A percentile compares a stretch with the other conserved stretches of the same genome.
Conservation (phyloP, 495 filamentous ascomycete genomes). For the Aspergillus egyptiacus region DNA sequence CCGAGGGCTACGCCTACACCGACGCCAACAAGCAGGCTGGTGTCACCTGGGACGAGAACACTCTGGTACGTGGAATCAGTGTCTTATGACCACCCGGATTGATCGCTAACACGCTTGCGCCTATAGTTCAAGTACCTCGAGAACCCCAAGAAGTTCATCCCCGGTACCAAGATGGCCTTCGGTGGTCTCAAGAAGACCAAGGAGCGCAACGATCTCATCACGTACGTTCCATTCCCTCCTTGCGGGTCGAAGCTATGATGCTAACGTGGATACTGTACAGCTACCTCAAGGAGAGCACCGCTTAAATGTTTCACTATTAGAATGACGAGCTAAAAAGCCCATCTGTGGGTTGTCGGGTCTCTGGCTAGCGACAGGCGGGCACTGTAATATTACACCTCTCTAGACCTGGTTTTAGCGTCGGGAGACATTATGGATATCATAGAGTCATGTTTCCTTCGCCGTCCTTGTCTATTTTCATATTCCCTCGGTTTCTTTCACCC, state of each 20-base stretch:
- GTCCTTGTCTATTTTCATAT: conserved; percentile 18
- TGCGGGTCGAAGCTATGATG: neutral
- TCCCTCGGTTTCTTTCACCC: conserved; percentile 13
- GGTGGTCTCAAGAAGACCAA: conserved; percentile 99
- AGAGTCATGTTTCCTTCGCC: conserved; percentile 21
- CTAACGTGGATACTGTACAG: conserved; percentile 30
- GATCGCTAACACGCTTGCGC: conserved; percentile 15
- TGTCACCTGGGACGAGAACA: conserved; percentile 78
- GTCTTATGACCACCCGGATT: too few relatives aligned
- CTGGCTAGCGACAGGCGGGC: conserved; percentile 26
- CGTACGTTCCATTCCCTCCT: conserved; percentile 52
- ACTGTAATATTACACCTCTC: conserved; percentile 39
- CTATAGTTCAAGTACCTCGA: conserved; percentile 77
- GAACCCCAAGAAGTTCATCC: conserved; percentile 95
- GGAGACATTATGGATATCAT: conserved; percentile 21
- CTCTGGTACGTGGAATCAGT: conserved; percentile 62
- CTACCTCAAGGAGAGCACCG: conserved; percentile 59
- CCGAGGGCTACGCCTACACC: conserved; percentile 94
- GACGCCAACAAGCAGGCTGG: conserved; percentile 99
- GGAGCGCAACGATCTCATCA: conserved; percentile 98
- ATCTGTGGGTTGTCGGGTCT: conserved; percentile 14
- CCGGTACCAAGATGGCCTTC: conserved; percentile 99
- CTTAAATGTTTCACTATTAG: conserved; percentile 38
- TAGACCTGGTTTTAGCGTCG: conserved; percentile 25
- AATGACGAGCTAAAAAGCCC: conserved; percentile 15